These are phyloP conservation scores for Clonostachys solani DNA, from an alignment of 2,329 filamentous ascomycete species.

Conservation along the genomic window DNA sequence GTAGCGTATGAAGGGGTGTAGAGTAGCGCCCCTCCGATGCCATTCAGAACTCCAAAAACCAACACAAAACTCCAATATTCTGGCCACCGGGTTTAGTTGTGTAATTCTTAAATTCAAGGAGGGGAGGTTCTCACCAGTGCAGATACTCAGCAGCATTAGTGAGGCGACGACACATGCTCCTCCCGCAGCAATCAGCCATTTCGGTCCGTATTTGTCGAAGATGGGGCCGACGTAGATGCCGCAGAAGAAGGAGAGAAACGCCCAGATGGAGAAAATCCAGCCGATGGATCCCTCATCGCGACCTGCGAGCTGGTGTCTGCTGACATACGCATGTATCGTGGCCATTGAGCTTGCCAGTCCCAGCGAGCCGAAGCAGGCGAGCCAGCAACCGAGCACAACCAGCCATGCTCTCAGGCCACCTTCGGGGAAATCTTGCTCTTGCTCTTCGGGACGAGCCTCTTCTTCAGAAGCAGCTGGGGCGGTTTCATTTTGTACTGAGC, in stretches of 20 bases:
- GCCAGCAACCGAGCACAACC: conserved; percentile 68
- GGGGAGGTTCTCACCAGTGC: conserved; percentile 28
- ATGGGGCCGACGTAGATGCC: conserved; percentile 79
- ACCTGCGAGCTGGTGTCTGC: conserved; percentile 63
- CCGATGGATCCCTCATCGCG: conserved; percentile 66
- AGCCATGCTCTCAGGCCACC: conserved; percentile 65
- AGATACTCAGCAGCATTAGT: conserved; percentile 65
- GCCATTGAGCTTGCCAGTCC: conserved; percentile 58
- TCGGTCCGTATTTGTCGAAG: conserved; percentile 73
- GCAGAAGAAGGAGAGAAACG: conserved; percentile 78
- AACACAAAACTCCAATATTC: conserved; percentile 1
- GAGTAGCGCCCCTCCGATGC: neutral
- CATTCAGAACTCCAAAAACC: conserved; percentile 4
- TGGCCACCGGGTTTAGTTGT: no score
- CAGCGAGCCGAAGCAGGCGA: conserved; percentile 59
- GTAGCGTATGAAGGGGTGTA: conserved; percentile 13
- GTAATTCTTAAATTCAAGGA: neutral
- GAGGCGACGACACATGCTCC: conserved; percentile 57
- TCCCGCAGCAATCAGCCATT: conserved; percentile 60
- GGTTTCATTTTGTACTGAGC: no score
- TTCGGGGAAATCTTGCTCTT: conserved; percentile 51
- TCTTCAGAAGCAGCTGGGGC: no score
- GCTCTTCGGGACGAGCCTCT: no score
- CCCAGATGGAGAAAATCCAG: conserved; percentile 84
- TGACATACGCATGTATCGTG: conserved; percentile 69